These are phyloP conservation scores for Stylonectria norvegica DNA, from an alignment of 2,329 filamentous ascomycete genomes.

Conservation along the genomic window DNA sequence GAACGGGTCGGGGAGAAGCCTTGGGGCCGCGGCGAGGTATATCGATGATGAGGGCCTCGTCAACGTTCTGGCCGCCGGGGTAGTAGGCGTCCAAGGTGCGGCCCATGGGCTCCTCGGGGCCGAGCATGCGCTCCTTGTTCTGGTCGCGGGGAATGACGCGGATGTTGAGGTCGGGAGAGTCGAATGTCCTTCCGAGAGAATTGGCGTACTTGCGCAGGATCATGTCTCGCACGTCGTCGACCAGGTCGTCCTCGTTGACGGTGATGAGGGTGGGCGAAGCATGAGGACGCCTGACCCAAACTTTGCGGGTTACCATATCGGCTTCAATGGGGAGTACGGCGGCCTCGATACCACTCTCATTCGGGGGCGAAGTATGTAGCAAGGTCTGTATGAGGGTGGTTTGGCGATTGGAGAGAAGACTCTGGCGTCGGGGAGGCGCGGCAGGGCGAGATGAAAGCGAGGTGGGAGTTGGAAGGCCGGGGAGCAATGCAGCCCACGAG, in stretches of 20 bases:
- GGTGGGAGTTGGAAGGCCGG: constrained; percentile 19
- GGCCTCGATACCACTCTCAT: constrained; percentile 20
- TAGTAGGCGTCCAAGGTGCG: constrained; percentile 77
- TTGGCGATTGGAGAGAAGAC: constrained; percentile 38
- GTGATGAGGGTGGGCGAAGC: constrained; percentile 84
- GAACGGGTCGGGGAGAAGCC: constrained; percentile 56
- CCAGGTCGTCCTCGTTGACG: constrained; percentile 82
- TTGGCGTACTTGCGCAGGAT: constrained; percentile 93
- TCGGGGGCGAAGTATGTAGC: constrained; percentile 23
- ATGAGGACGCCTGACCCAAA: constrained; percentile 89
- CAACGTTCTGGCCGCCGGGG: constrained; percentile 79
- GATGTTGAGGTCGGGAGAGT: constrained; percentile 83
- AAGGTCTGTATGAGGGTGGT: constrained; percentile 32
- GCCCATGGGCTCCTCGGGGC: constrained; percentile 81
- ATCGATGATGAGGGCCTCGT: constrained; percentile 89
- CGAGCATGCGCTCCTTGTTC: constrained; percentile 64
- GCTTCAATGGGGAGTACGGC: constrained; percentile 36
- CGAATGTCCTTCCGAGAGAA: constrained; percentile 81
- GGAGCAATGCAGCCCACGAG: constrained; percentile 33
- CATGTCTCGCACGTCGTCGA: constrained; percentile 91
- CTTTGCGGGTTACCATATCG: constrained; percentile 68
- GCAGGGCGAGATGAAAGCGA: constrained; percentile 18
- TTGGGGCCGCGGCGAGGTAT: constrained; percentile 77
- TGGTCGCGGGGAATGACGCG: constrained; percentile 71
- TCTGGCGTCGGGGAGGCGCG: constrained; percentile 29